Base-by-base conservation (phyloP, 2,329 filamentous ascomycete species). In the Talaromyces marneffei region DNA sequence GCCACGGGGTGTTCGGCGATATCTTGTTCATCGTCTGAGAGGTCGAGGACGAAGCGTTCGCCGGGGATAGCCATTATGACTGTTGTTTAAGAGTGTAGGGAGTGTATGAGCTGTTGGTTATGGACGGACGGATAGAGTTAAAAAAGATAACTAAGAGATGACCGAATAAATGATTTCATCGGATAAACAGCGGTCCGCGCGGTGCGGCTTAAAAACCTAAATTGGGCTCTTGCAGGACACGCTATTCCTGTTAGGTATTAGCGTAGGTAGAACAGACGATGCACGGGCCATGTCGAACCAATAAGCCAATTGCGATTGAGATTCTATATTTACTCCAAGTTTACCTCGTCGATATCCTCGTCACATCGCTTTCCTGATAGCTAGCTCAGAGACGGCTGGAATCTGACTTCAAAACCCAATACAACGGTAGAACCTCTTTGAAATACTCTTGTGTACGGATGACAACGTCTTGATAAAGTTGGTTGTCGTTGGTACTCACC, bases 21-120 rank as follows among this genome's bases (percentile, higher is more conserved):
- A 59, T 56, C n/a, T 46, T 77, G 76, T 27, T 79, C 78, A 58
- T 82, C 80, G 35, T 82, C 82, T 35, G 83, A 83, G 29, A 88
- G 76, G 67, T 87, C 80, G 18, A 88, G 70, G 29, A 82, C 76
- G 65, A 89, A 87, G 57, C 83, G 80, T 67, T 88, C 82, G 46
- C 87, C 86, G 62, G 79, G 77, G 48, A 85, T 77, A 66, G 75
- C 78, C 80, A 83, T 78, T 72, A 9, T 56, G n/a, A 29, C 7
- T 2, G 7, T 1, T n/a, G 12, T 3, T 31, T 55, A 54, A 46
- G 20, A 53, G 39, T 20, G 20, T 10, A 10, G 8, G 4, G 44
- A 40, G 10, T 37, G 14, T 44, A 44, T 44, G 39, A 44, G 16
- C 10, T 25, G 40, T 3, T 9, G 44, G n/a, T n/a, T 31, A 14